These are phyloP conservation scores for Paraphaeosphaeria minitans DNA, from an alignment of 2,329 filamentous ascomycete genomes.

Conservation along the genomic window DNA sequence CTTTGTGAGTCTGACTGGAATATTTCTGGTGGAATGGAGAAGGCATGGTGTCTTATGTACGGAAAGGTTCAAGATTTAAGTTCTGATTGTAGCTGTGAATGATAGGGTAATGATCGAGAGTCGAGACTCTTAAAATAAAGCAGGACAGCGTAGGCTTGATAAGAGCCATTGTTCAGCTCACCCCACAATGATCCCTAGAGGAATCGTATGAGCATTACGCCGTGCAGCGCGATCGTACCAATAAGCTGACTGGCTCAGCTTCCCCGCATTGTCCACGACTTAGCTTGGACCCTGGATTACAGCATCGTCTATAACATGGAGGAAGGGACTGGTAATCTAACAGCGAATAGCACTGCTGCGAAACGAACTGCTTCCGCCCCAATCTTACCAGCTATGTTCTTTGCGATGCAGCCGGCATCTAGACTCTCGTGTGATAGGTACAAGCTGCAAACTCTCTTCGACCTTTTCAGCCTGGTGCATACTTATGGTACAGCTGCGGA, in stretches of 20 bases:
- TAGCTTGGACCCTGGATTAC: conserved; percentile 32
- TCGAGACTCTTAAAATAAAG: conserved; percentile 2
- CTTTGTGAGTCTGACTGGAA: conserved; percentile 40
- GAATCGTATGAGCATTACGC: conserved; percentile 40
- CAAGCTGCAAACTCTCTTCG: not conserved
- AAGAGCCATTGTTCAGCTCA: conserved; percentile 16
- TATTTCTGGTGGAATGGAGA: conserved; percentile 48
- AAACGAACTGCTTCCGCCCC: not conserved
- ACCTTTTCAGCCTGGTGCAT: not conserved
- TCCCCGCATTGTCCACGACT: conserved; percentile 39
- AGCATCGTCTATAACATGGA: conserved; percentile 28
- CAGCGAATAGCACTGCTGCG: not conserved
- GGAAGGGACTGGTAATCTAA: conserved; percentile 8
- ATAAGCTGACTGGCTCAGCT: conserved; percentile 32
- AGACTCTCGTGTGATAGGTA: too few relatives aligned
- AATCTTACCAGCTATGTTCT: not conserved
- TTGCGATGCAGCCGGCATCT: not conserved
- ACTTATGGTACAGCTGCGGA: not conserved
- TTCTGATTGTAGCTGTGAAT: not conserved
- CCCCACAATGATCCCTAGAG: conserved; percentile 23
- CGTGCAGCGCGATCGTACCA: conserved; percentile 41
- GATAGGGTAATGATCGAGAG: conserved; percentile 8
- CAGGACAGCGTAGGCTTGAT: conserved; percentile 16
- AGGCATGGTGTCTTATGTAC: conserved; percentile 30
- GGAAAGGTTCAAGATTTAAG: not conserved